Evolutionary conservation across 2,329 filamentous ascomycete species (phyloP).

Genomic region (Cercospora zeina): DNA sequence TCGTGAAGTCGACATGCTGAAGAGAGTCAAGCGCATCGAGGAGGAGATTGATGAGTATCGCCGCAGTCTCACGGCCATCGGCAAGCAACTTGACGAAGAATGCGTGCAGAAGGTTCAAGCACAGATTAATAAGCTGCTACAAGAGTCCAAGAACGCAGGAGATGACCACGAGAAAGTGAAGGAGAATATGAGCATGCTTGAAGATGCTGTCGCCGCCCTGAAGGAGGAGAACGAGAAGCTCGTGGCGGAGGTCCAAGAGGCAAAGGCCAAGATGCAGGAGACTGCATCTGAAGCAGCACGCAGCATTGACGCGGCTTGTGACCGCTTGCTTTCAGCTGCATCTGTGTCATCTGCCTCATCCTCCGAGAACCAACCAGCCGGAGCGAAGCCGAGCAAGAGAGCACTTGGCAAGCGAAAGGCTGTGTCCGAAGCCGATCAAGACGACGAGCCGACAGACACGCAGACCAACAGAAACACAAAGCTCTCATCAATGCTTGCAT

Average conservation of each 20-base stretch:
- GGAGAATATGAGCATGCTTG: conserved; percentile 26
- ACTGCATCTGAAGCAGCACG: background rate
- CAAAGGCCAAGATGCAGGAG: conserved; percentile 14
- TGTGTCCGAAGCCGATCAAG: background rate
- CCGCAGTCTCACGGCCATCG: conserved; percentile 23
- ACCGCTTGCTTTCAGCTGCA: background rate
- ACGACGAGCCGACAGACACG: background rate
- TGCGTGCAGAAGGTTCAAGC: conserved; percentile 22
- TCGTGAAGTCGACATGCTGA: conserved; percentile 30
- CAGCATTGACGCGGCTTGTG: background rate
- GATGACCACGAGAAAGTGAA: conserved; percentile 22
- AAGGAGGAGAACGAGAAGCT: conserved; percentile 26
- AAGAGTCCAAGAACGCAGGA: conserved; percentile 23
- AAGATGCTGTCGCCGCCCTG: conserved; percentile 27
- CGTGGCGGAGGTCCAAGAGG: conserved; percentile 20
- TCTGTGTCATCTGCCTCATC: background rate
- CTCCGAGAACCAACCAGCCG: background rate
- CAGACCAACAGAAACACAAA: background rate
- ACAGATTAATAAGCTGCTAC: conserved; percentile 23
- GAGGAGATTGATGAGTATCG: conserved; percentile 26
- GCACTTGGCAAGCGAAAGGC: background rate
- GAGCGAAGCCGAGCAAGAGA: background rate
- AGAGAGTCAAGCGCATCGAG: conserved; percentile 31
- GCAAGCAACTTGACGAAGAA: conserved; percentile 24
- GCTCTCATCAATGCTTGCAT: background rate